Evolutionary conservation across 495 filamentous ascomycete species (phyloP), one percentile per base, ranked within the genome.

Genomic region (Penicillium angulare): DNA sequence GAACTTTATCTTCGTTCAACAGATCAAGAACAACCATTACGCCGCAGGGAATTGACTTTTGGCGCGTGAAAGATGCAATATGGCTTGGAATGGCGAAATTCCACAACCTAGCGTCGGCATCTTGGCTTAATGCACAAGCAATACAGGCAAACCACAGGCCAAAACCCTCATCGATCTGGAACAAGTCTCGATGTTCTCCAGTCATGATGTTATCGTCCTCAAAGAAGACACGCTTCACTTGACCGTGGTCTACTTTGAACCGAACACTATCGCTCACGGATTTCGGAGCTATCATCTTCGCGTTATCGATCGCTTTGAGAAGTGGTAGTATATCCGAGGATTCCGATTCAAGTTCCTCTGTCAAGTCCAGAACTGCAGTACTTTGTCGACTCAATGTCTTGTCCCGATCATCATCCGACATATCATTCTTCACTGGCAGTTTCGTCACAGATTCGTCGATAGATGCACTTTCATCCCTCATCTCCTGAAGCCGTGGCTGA

Each of bases 21-120:
- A 39, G 33, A 21, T 24, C 47, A 13, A 49, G 47, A 15, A 49
- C 34, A 7, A 49, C 47, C 47, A 49, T 49, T 15, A 49, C 47
- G 7, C 47, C 47, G 12, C 47, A 49, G 9, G 47, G 47, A 22
- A 49, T 38, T 3, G 47, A 49, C 21, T 49, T 49, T 2, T 22
- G 38, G 20, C 18, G 17, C 18, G 21, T 18, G 21, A 41, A 41
- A 20, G 38, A 17, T 13, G 18, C 10, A 13, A 22, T 22, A 22
- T 41, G 17, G 18, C 10, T 13, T 41, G 38, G 38, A 41, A 41
- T 41, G n/a, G 16, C 21, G 18, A 41, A 20, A 18, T 41, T 41
- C 16, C 21, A 41, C 8, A 41, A 18, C 13, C 38, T 18, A 13
- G 17, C n/a, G 18, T 22, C 38, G 20, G 7, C 38, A 13, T 20